Evolutionary conservation across 169 alveolate genomes (phyloP).

Genomic region (Eimeria sp.): DNA sequence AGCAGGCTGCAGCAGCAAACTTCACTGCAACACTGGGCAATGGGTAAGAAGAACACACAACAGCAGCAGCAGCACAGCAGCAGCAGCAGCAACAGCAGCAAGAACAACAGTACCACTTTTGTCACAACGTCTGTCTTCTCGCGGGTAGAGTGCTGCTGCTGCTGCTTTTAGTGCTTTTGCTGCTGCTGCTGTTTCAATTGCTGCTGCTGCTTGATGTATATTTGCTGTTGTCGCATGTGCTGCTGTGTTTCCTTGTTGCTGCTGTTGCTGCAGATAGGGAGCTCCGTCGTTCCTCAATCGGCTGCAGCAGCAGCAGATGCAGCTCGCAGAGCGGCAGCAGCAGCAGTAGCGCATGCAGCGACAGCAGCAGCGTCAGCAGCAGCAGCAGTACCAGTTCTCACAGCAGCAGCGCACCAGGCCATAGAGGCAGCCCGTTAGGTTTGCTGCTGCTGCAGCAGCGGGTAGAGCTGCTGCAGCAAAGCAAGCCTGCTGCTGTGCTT

Average conservation of each 20-base stretch:
- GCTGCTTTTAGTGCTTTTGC: no score
- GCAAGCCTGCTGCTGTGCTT: not conserved
- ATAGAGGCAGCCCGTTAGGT: not conserved
- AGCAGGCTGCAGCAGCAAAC: conserved; percentile 43
- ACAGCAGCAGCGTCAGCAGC: conserved; percentile 42
- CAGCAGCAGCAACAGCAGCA: conserved; percentile 16
- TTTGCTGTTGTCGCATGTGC: not conserved
- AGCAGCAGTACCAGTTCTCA: conserved; percentile 27
- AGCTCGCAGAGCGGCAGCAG: conserved; percentile 44
- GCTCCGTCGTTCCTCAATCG: conserved; percentile 14
- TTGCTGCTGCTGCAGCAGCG: conserved; percentile 53
- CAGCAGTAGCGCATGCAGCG: conserved; percentile 65
- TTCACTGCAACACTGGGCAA: conserved; percentile 22
- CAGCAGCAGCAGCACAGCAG: not conserved
- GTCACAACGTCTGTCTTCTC: no score
- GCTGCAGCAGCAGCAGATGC: conserved; percentile 53
- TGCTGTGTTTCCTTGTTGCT: not conserved
- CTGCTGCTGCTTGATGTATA: not conserved
- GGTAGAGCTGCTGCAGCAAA: conserved; percentile 31
- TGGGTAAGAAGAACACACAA: not conserved
- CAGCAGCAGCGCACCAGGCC: not conserved
- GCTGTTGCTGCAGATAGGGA: conserved; percentile 36
- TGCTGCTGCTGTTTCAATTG: not conserved
- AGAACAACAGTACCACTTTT: not conserved
- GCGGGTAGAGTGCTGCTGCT: not conserved